These are phyloP conservation scores for Cyphellophora europaea DNA, from an alignment of 2,329 filamentous ascomycete genomes.

Conservation along the genomic window DNA sequence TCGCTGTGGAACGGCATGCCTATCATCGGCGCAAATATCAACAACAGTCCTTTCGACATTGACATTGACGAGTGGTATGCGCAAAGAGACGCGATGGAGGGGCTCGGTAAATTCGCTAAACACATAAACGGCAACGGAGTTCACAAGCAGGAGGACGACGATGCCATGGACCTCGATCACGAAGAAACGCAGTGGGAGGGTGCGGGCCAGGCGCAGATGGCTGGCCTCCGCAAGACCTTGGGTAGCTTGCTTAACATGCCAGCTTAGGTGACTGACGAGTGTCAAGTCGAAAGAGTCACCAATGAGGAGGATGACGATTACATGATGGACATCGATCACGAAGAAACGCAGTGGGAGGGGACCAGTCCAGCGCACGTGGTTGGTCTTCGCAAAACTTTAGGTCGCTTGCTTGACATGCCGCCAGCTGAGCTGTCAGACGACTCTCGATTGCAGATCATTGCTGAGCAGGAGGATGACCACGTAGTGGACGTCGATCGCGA, in stretches of 20 bases:
- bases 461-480: conserved; percentile 11
- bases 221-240: conserved; percentile 31
- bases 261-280: conserved; percentile 1
- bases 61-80: conserved; percentile 59
- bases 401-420: too few relatives aligned
- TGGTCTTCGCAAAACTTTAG: too few relatives aligned
- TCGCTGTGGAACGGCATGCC: conserved; percentile 70
- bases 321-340: too few relatives aligned
- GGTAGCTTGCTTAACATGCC: neutral
- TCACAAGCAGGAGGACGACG: conserved; percentile 8
- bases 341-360: too few relatives aligned
- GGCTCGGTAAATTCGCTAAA: conserved; percentile 27
- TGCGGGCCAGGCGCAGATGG: conserved; percentile 41
- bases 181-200: conserved; percentile 58
- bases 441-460: too few relatives aligned
- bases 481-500: conserved; percentile 39
- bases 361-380: too few relatives aligned
- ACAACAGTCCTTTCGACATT: conserved; percentile 64
- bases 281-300: too few relatives aligned
- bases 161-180: conserved; percentile 33
- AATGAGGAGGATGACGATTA: too few relatives aligned
- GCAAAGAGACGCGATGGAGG: conserved; percentile 1
- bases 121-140: conserved; percentile 6
- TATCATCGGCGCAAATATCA: conserved; percentile 60
- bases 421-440: too few relatives aligned